phyloP scores from a whole-genome alignment of 1,284 basidiomycete genomes.

The Porphyrellus sp. region DNA sequence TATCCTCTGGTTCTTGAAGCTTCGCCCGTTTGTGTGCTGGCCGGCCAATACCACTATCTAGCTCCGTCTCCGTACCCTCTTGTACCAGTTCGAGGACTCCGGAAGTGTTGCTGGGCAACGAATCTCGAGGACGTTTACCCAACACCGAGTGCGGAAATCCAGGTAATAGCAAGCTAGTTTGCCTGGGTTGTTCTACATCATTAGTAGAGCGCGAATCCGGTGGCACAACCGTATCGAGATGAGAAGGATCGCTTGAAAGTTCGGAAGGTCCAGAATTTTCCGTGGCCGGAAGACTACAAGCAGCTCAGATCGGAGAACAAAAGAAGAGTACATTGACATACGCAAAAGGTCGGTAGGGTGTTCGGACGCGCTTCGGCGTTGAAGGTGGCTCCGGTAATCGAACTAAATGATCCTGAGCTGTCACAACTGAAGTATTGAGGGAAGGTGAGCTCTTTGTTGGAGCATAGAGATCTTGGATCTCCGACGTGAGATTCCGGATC shows the following conservation, averaged over 20 bases:
- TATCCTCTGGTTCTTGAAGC: slow-evolving; percentile 21
- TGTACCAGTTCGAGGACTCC: slow-evolving; percentile 42
- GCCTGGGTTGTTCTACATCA: slow-evolving; percentile 23
- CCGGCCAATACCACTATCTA: slow-evolving; percentile 37
- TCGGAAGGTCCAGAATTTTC: slow-evolving; percentile 22
- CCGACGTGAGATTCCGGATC: slow-evolving; percentile 34
- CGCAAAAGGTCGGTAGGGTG: slow-evolving; percentile 28
- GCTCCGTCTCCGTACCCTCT: slow-evolving; percentile 39
- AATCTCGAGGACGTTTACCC: slow-evolving; percentile 61
- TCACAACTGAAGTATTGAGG: slow-evolving; percentile 11
- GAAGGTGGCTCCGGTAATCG: slow-evolving; percentile 33
- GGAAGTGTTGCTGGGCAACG: slow-evolving; percentile 41
- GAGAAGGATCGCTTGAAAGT: slow-evolving; percentile 23
- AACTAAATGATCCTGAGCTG: slow-evolving; percentile 12
- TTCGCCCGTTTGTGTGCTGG: slow-evolving; percentile 55
- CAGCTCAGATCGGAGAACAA: slow-evolving; percentile 8
- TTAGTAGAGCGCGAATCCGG: slow-evolving; percentile 21
- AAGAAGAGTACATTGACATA: slow-evolving; percentile 17
- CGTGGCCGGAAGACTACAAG: slow-evolving; percentile 20
- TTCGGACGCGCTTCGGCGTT: slow-evolving; percentile 35
- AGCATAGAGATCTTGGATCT: slow-evolving; percentile 30
- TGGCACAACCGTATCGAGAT: slow-evolving; percentile 15
- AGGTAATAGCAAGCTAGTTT: slow-evolving; percentile 34
- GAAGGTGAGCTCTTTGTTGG: slow-evolving; percentile 14
- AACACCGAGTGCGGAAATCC: slow-evolving; percentile 44